Conservation (phyloP, 176 grass and related monocot genomes). For the Leersia perrieri region DNA sequence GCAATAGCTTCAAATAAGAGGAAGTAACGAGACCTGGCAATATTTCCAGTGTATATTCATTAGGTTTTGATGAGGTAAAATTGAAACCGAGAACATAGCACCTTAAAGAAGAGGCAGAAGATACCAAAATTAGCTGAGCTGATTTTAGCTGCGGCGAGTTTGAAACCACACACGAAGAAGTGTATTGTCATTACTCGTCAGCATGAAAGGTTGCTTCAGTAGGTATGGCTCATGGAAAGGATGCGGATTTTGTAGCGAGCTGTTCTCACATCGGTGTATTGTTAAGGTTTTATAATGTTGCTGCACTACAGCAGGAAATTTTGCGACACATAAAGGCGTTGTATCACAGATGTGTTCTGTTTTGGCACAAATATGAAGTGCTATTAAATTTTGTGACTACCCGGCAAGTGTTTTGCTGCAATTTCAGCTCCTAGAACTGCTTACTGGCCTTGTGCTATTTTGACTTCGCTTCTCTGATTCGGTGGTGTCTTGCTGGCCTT, state of each 20-base stretch:
- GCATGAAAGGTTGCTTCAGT: not conserved
- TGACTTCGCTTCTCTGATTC: not conserved
- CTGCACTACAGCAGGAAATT: not conserved
- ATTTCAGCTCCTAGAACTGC: not conserved
- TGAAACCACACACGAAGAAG: not conserved
- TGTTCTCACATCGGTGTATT: not conserved
- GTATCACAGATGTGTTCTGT: not conserved
- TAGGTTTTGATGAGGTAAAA: not conserved
- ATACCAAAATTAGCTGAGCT: not conserved
- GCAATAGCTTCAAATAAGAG: not conserved
- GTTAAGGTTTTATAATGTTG: not conserved
- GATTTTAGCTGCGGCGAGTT: not conserved
- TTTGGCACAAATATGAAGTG: not conserved
- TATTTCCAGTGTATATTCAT: not conserved
- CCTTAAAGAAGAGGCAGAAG: not conserved
- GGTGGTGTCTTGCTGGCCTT: no score
- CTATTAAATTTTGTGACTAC: not conserved
- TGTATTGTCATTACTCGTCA: slow-evolving; percentile 1
- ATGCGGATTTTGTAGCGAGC: not conserved
- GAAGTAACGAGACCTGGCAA: not conserved
- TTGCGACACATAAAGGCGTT: not conserved
- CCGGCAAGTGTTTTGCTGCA: not conserved
- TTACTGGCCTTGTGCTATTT: no score
- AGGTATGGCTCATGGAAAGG: not conserved
- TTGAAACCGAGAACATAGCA: not conserved